These are phyloP conservation scores for Cyberlindnera japonica DNA, from an alignment of 805 yeast species.

Conservation along the genomic window DNA sequence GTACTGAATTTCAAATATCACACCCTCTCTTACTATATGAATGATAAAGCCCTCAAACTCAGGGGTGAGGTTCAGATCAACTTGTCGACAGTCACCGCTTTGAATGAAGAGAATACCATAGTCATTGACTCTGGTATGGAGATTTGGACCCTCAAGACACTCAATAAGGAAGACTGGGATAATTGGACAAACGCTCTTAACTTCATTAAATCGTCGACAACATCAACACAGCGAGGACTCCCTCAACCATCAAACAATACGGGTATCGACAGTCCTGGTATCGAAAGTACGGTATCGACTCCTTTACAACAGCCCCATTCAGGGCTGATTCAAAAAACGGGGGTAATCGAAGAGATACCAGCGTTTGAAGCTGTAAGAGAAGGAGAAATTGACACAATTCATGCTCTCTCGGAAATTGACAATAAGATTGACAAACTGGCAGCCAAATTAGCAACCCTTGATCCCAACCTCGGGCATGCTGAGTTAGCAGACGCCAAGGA, in stretches of 20 bases:
- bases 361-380: neutral
- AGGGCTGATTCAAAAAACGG: neutral
- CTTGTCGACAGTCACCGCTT: conserved; percentile 79
- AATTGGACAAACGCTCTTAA: conserved; percentile 84
- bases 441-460: neutral
- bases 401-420: conserved; percentile 3
- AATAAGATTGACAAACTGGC: conserved; percentile 6
- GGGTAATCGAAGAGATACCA: conserved; percentile 3
- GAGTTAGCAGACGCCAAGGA: conserved; percentile 1
- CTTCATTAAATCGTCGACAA: conserved; percentile 23
- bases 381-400: neutral
- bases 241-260: too few relatives aligned
- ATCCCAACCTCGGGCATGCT: neutral
- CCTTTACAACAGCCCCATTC: conserved; percentile 6
- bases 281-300: conserved; percentile 4
- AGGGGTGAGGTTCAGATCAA: conserved; percentile 91
- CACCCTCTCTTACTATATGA: conserved; percentile 73
- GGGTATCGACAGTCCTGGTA: conserved; percentile 6
- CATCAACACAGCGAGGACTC: too few relatives aligned
- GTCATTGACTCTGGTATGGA: conserved; percentile 94
- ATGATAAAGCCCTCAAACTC: conserved; percentile 64
- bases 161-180: conserved; percentile 59
- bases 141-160: conserved; percentile 82
- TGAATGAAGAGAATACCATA: conserved; percentile 60
- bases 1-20: conserved; percentile 79